Percentiles rank a stretch among this genome's conserved stretches.
Evolutionary conservation across 78 protist genomes (phyloP).

Genomic region (Cavenderia fasciculata): DNA sequence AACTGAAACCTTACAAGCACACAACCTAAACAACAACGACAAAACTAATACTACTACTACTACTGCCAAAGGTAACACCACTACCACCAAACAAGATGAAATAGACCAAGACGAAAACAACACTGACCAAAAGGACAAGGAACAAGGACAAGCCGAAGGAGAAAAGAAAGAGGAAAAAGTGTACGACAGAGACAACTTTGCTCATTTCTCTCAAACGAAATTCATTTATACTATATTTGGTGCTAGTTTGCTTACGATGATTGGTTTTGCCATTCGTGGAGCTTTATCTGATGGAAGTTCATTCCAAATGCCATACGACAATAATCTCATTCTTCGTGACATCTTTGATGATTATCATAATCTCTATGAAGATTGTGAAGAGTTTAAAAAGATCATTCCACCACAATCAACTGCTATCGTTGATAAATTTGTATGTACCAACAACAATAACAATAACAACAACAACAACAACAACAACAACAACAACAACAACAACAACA

Average conservation of each 20-base stretch:
- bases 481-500: too few species aligned
- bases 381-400: background rate
- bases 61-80: too few species aligned
- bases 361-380: background rate
- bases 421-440: background rate
- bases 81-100: background rate
- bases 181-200: too few species aligned
- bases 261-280: background rate
- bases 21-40: background rate
- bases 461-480: too few species aligned
- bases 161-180: background rate
- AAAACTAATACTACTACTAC: background rate
- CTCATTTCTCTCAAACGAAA: too few species aligned
- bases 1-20: background rate
- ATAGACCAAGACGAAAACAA: background rate
- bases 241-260: background rate
- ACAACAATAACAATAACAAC: too few species aligned
- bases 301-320: background rate
- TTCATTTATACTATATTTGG: background rate
- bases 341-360: background rate
- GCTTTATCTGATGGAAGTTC: background rate
- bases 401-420: background rate
- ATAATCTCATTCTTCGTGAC: background rate
- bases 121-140: background rate
- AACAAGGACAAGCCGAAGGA: background rate